phyloP scores from a whole-genome alignment of 2,329 filamentous ascomycete species.

The Moelleriella libera region DNA sequence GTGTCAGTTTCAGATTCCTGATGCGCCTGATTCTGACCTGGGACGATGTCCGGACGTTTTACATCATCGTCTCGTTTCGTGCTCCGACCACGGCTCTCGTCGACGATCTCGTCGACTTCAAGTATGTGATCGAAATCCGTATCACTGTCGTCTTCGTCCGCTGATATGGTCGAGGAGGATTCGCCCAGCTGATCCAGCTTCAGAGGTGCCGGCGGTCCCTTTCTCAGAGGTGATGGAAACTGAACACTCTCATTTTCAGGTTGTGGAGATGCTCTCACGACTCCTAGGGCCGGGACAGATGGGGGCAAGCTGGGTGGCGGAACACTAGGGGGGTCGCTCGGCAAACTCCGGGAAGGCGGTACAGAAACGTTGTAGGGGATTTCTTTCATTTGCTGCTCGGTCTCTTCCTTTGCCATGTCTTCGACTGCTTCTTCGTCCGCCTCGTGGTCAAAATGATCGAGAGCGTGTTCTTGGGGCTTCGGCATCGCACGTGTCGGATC shows the following conservation, averaged over 20 bases:
- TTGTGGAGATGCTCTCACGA: conserved; percentile 28
- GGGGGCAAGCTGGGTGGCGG: conserved; percentile 37
- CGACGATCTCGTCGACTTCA: conserved; percentile 50
- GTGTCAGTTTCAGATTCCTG: background rate
- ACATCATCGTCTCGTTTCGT: conserved; percentile 78
- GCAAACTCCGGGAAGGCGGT: conserved; percentile 42
- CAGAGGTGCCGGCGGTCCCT: conserved; percentile 73
- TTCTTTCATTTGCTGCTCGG: conserved; percentile 25
- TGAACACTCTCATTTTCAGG: conserved; percentile 30
- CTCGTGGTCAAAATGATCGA: conserved; percentile 41
- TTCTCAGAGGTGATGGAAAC: conserved; percentile 54
- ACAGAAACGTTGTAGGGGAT: conserved; percentile 36
- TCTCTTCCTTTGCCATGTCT: conserved; percentile 28
- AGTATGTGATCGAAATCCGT: conserved; percentile 74
- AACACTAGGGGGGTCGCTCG: conserved; percentile 33
- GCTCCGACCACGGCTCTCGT: conserved; percentile 55
- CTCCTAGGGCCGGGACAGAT: conserved; percentile 21
- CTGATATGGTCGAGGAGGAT: conserved; percentile 8
- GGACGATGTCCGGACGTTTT: conserved; percentile 57
- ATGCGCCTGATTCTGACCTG: conserved; percentile 40
- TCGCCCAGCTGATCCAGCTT: conserved; percentile 36
- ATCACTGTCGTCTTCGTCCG: conserved; percentile 53
- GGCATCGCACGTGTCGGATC: conserved; percentile 41
- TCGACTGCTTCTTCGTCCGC: conserved; percentile 34
- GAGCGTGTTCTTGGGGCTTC: conserved; percentile 41